Conservation (phyloP, 345 rosid genomes). For the Mangifera indica region DNA sequence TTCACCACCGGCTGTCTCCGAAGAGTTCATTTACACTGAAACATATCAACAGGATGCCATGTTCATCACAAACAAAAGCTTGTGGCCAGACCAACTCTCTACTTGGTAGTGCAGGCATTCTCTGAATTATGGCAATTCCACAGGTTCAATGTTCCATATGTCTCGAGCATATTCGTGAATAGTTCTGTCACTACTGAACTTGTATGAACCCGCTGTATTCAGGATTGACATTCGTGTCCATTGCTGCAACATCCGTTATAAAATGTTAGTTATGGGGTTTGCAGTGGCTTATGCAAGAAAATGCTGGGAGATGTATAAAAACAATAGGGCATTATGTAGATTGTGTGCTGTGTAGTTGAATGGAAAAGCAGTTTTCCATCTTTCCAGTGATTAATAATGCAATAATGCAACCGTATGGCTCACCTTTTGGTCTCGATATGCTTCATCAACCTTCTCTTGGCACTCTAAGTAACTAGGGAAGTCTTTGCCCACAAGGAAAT, state of each 20-base stretch:
- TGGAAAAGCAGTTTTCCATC: too few species aligned
- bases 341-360: rapidly evolving
- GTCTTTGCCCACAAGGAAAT: constrained; percentile 86
- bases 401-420: constrained; percentile 13
- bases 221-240: constrained; percentile 84
- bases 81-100: neutral
- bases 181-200: constrained; percentile 89
- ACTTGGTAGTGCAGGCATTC: neutral
- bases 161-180: constrained; percentile 73
- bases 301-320: neutral
- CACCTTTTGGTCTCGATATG: constrained; percentile 66
- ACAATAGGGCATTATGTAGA: neutral
- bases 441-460: constrained; percentile 71
- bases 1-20: neutral
- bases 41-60: neutral
- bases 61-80: neutral
- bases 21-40: neutral
- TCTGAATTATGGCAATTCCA: constrained; percentile 32
- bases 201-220: constrained; percentile 77
- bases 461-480: constrained; percentile 80
- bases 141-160: constrained; percentile 69
- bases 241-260: constrained; percentile 39
- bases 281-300: neutral
- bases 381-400: neutral
- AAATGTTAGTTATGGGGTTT: neutral